These are phyloP conservation scores for Pyrrhoderma lamaoense DNA, from an alignment of 1,284 basidiomycete genomes.

Conservation along the genomic window DNA sequence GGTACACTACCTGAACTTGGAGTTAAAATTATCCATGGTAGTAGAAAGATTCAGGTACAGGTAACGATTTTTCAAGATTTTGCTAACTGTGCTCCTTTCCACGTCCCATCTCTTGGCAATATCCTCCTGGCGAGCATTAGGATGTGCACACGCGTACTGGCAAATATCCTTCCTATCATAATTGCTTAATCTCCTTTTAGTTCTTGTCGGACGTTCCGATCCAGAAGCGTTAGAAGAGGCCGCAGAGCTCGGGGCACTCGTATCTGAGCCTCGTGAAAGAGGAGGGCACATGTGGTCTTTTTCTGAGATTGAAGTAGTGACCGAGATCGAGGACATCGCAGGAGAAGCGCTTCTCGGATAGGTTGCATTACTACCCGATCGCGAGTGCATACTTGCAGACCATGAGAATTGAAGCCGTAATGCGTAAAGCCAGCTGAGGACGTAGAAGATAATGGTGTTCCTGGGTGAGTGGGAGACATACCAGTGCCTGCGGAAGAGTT, in stretches of 20 bases:
- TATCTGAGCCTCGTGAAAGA: slow-evolving; percentile 17
- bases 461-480: slow-evolving; percentile 15
- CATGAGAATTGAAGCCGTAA: slow-evolving; percentile 20
- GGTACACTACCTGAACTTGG: slow-evolving; percentile 54
- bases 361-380: slow-evolving; percentile 37
- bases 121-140: slow-evolving; percentile 69
- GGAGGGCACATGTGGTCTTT: slow-evolving; percentile 28
- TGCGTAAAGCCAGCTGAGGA: slow-evolving; percentile 21
- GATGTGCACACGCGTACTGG: slow-evolving; percentile 53
- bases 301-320: slow-evolving; percentile 41
- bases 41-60: slow-evolving; percentile 71
- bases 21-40: slow-evolving; percentile 47
- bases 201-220: slow-evolving; percentile 48
- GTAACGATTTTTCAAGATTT: slow-evolving; percentile 80
- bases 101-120: slow-evolving; percentile 72
- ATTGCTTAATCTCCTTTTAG: slow-evolving; percentile 42
- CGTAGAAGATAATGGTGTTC: slow-evolving; percentile 16
- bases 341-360: slow-evolving; percentile 55
- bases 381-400: slow-evolving; percentile 27
- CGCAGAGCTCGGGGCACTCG: slow-evolving; percentile 8
- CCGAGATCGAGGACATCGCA: slow-evolving; percentile 48
- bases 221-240: slow-evolving; percentile 28
- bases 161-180: slow-evolving; percentile 76
- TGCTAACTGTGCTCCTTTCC: slow-evolving; percentile 89
- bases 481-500: not conserved